Evolutionary conservation across 495 filamentous ascomycete genomes (phyloP).

Genomic region (Trypethelium eluteriae): DNA sequence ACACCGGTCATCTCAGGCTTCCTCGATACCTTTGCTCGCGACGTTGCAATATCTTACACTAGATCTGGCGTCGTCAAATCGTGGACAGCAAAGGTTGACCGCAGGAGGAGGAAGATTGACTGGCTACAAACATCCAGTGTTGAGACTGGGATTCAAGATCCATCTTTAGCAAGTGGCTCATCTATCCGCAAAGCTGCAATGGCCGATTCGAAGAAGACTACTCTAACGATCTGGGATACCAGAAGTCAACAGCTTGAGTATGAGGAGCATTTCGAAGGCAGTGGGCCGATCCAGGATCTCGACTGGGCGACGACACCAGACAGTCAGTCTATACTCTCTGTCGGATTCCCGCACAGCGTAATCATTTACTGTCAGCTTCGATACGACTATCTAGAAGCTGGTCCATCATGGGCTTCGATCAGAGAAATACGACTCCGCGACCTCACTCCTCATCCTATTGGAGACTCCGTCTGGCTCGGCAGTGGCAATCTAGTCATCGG

Average conservation of each 20-base stretch:
- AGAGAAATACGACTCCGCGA: slow-evolving; percentile 73
- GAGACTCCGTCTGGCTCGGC: slow-evolving; percentile 83
- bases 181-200: slow-evolving; percentile 81
- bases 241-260: slow-evolving; percentile 76
- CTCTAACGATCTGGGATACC: slow-evolving; percentile 87
- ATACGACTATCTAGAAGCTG: slow-evolving; percentile 84
- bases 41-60: slow-evolving; percentile 83
- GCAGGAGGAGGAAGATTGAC: slow-evolving; percentile 48
- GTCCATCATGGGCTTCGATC: slow-evolving; percentile 83
- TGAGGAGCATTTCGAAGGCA: slow-evolving; percentile 59
- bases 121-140: slow-evolving; percentile 82
- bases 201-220: slow-evolving; percentile 63
- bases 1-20: slow-evolving; percentile 65
- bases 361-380: slow-evolving; percentile 83
- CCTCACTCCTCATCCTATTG: slow-evolving; percentile 84
- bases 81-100: slow-evolving; percentile 75
- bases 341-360: slow-evolving; percentile 81
- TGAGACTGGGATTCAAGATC: slow-evolving; percentile 67
- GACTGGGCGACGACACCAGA: slow-evolving; percentile 95
- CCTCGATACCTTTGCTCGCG: slow-evolving; percentile 78
- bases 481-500: slow-evolving; percentile 79
- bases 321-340: slow-evolving; percentile 80
- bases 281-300: slow-evolving; percentile 74
- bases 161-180: slow-evolving; percentile 75
- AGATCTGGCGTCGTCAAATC: slow-evolving; percentile 66